Conservation (phyloP, 2,329 filamentous ascomycete genomes). For the Monosporascus sp. region DNA sequence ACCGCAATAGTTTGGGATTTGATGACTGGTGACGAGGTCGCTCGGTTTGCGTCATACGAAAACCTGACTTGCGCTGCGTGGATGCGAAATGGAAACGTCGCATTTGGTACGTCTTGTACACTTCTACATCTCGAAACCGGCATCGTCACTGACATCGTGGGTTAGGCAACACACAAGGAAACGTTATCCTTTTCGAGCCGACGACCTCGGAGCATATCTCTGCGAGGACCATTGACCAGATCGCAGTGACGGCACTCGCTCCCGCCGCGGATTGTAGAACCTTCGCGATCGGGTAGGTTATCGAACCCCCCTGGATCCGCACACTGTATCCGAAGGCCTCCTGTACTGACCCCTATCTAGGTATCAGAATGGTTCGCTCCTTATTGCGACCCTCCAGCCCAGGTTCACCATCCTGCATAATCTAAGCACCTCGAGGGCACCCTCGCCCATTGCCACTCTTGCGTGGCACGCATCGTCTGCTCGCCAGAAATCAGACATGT, state of each 20-base stretch:
- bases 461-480: constrained; percentile 96
- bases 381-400: constrained; percentile 84
- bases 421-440: constrained; percentile 73
- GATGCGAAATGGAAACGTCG: constrained; percentile 97
- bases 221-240: constrained; percentile 81
- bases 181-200: constrained; percentile 91
- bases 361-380: constrained; percentile 89
- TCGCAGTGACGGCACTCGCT: constrained; percentile 89
- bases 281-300: constrained; percentile 83
- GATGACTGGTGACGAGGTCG: constrained; percentile 82
- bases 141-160: constrained; percentile 12
- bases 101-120: constrained; percentile 66
- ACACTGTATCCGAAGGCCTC: not conserved
- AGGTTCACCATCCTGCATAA: constrained; percentile 93
- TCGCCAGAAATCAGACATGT: constrained; percentile 95
- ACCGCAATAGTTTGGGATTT: constrained; percentile 97
- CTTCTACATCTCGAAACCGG: constrained; percentile 7
- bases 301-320: constrained; percentile 1
- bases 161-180: constrained; percentile 83
- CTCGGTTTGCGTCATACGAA: constrained; percentile 89
- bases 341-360: constrained; percentile 39
- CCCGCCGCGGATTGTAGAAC: constrained; percentile 86
- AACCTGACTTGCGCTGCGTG: constrained; percentile 79
- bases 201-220: constrained; percentile 90
- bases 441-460: constrained; percentile 80